These are phyloP conservation scores for Phylloporus arenicola DNA, from an alignment of 768 basidiomycete genomes.

Conservation along the genomic window DNA sequence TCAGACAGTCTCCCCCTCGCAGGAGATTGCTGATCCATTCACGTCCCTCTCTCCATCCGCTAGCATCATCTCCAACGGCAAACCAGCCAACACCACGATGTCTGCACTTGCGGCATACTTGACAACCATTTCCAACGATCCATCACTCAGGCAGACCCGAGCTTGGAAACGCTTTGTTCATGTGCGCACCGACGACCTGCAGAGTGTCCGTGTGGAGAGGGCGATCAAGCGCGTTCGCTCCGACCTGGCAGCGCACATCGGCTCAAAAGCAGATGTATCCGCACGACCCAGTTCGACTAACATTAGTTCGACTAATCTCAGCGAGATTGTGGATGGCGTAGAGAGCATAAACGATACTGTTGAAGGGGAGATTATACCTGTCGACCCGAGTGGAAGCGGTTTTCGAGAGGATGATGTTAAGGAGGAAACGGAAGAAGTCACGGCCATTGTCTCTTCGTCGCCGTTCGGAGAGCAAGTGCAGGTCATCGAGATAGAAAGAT, in stretches of 20 bases:
- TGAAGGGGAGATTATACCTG: conserved; percentile 19
- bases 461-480: conserved; percentile 10
- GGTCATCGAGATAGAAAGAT: conserved; percentile 19
- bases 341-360: conserved; percentile 28
- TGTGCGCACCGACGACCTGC: conserved; percentile 81
- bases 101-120: conserved; percentile 74
- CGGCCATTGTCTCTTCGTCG: background rate
- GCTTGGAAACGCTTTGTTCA: conserved; percentile 84
- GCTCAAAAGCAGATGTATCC: conserved; percentile 31
- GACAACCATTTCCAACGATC: conserved; percentile 68
- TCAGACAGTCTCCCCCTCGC: conserved; percentile 44
- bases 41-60: conserved; percentile 33
- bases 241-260: conserved; percentile 71
- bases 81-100: conserved; percentile 44
- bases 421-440: conserved; percentile 22
- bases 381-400: conserved; percentile 13
- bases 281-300: conserved; percentile 19
- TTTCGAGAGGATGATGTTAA: conserved; percentile 21
- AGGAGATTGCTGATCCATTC: conserved; percentile 63
- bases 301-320: conserved; percentile 28
- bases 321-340: conserved; percentile 27
- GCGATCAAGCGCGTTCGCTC: conserved; percentile 85
- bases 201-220: conserved; percentile 81
- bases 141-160: conserved; percentile 54
- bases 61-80: conserved; percentile 14